Conservation (phyloP, 768 basidiomycete species). For the Filobasidium wieringae region DNA sequence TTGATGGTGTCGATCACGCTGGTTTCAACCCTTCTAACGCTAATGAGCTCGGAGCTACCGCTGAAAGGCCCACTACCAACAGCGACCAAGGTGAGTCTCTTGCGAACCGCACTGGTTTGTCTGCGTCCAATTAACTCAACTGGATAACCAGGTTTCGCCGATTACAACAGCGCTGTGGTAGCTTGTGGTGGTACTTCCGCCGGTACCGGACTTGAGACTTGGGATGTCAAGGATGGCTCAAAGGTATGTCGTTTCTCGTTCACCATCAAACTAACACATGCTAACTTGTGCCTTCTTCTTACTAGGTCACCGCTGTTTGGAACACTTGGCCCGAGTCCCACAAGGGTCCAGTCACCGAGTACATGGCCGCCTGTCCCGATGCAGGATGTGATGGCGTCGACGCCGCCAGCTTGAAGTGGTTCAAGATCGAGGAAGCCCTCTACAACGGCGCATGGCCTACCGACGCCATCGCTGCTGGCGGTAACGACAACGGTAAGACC, state of each 20-base stretch:
- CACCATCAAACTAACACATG: too few species aligned
- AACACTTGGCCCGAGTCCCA: constrained; percentile 17
- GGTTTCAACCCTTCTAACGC: constrained; percentile 19
- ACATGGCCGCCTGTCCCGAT: constrained; percentile 11
- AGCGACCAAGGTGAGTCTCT: neutral
- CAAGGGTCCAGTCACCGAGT: constrained; percentile 14
- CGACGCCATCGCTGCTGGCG: constrained; percentile 1
- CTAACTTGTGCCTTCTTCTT: too few species aligned
- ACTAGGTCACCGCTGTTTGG: constrained; percentile 14
- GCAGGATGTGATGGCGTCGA: constrained; percentile 15
- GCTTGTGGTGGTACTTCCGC: constrained; percentile 15
- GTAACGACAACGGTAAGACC: neutral
- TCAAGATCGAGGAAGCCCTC: constrained; percentile 16
- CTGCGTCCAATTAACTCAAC: neutral
- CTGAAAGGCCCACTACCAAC: neutral
- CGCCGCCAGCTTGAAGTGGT: constrained; percentile 13
- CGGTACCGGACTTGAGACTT: constrained; percentile 11
- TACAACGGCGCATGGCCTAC: constrained; percentile 8
- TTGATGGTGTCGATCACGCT: constrained; percentile 4
- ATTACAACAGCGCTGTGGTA: constrained; percentile 11
- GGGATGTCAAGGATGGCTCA: constrained; percentile 13
- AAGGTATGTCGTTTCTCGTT: too few species aligned
- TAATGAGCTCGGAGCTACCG: constrained; percentile 3
- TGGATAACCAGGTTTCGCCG: constrained; percentile 10
- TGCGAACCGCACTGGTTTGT: neutral